Base-by-base conservation (phyloP, 1,284 basidiomycete genomes). In the Pseudozyma pruni region DNA sequence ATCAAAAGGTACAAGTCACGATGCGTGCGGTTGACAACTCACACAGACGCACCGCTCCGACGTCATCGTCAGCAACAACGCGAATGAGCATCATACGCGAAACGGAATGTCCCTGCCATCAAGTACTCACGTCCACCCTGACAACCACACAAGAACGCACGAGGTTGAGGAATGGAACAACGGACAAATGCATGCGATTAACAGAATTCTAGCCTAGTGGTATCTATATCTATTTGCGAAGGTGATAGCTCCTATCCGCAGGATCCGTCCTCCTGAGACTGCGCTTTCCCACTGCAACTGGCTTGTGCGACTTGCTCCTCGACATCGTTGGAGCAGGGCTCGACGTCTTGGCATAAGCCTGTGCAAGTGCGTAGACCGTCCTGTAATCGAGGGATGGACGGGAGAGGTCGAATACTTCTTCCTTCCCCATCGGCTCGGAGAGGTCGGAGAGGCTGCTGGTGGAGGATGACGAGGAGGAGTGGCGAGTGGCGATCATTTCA, bases 361-460 rank as follows among this genome's bases (percentile, higher is more conserved):
- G 51, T 9, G 51, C 51, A n/a, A 54, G n/a, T 2, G 51, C 51
- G 29, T 54, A 54, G 3, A 54, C 51, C 2, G 42, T 25, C 25
- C 37, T 45, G 37, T 54, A 54, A 22, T 58, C 55, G 8, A 61
- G 22, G 34, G 48, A 49, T 1, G 38, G 31, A 4, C 50, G 45
- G 10, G 52, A 52, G 19, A 68, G 38, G 33, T 68, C 64, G 20
- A 68, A 68, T 4, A 67, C 20, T n/a, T 51, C 53, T 23, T 57
- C 34, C 1, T 35, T 29, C 7, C 27, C 11, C 27, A 29, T 41
- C 25, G 51, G 29, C 8, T 63, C 61, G 10, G 45, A 40, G 7
- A 53, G 49, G 19, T 63, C 61, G 10, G 61, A 57, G 9, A 35
- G 27, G 3, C 48, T 57, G 40, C 48, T 56, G 33, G 49, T 43